Base-by-base conservation (phyloP, 768 basidiomycete genomes). In the Chalciporus pseudorubinellus region DNA sequence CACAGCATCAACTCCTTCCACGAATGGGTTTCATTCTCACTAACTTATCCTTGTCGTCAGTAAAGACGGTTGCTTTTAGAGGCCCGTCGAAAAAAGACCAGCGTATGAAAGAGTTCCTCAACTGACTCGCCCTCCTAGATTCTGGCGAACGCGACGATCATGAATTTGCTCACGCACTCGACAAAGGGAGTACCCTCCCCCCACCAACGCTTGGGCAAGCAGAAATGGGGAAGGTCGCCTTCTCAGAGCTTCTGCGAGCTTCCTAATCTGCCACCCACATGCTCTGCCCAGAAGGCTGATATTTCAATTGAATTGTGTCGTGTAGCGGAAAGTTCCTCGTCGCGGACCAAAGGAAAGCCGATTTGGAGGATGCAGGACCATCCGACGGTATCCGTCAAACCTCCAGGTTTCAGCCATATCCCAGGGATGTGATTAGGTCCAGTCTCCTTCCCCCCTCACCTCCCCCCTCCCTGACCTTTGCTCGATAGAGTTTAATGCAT, bases 401-500 rank as follows among this genome's bases (percentile, higher is more conserved):
- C 1, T 13, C 29, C 13, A 31, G 1, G 29, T 31, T 31, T 31
- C 13, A 31, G 4, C 10, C 10, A 33, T 45, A 28, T 4, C 28
- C 29, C 13, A 31, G 1, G 10, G 13, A 39, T 16, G 19, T 10
- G 20, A 18, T 7, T 24, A 52, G 48, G 51, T 55, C 28, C 38
- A 19, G 21, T 10, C 18, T 24, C 13, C 13, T 31, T 13, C 4
- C 29, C 29, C 29, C 6, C 12, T 13, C 29, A 31, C 1, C 4
- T 31, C 29, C 4, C 13, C 12, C 13, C 29, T 13, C 12, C 11
- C 51, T 39, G 16, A 31, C 28, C 19, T 7, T 10, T 18, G 18
- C 5, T 7, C 21, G 3, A 26, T 11, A 68, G 66, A 12, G 52
- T 59, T 16, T 60, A 70, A 36, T 79, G 79, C 48, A 57, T 70